A percentile compares a stretch with the other conserved stretches of the same genome.
phyloP scores from a whole-genome alignment of 257 asterid species.

The Petunia axillaris region DNA sequence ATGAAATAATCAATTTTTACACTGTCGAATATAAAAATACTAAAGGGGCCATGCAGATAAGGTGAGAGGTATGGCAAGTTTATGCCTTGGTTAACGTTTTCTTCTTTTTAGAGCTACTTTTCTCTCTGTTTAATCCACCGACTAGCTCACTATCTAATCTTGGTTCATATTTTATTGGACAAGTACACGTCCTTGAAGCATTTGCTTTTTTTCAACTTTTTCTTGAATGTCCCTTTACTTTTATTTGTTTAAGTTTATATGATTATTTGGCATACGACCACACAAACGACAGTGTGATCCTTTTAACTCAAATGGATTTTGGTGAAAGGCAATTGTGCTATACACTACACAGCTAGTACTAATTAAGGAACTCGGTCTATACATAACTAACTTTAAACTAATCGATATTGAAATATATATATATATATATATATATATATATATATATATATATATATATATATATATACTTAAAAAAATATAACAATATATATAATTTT shows the following conservation, averaged over 20 bases:
- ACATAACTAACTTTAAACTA: no score
- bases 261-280: not conserved
- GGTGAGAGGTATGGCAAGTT: not conserved
- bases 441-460: no score
- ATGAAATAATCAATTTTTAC: no score
- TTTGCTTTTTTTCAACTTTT: slow-evolving; percentile 17
- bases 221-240: slow-evolving; percentile 20
- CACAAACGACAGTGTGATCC: not conserved
- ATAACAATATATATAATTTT: no score
- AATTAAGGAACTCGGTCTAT: no score
- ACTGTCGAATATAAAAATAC: no score
- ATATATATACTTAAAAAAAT: no score
- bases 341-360: no score
- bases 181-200: slow-evolving; percentile 27
- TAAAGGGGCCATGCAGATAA: not conserved
- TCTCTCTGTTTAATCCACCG: slow-evolving; percentile 25
- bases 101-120: slow-evolving; percentile 3
- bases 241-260: not conserved
- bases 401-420: no score
- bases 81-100: not conserved
- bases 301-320: no score
- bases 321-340: no score
- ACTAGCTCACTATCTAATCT: not conserved
- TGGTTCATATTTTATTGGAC: slow-evolving; percentile 23
- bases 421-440: no score